Base-by-base conservation (phyloP, 345 rosid species). In the Raphanus raphanistrum region DNA sequence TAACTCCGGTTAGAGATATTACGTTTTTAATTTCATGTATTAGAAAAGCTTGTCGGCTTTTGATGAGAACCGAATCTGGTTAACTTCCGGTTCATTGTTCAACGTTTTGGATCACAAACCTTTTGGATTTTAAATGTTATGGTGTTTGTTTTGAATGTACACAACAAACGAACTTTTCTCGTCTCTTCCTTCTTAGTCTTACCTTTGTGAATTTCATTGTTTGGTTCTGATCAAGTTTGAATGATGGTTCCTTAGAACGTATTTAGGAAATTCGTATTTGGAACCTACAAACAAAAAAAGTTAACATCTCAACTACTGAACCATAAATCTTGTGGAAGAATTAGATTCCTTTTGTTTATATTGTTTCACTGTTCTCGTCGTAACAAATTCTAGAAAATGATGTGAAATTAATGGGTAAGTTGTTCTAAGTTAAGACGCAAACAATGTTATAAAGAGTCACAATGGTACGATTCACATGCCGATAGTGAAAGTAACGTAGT, bases 191-290 rank as follows among this genome's bases (percentile, higher is more conserved):
- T 21, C 21, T 21, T 21, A 21, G 21, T 45, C 76, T 80, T 77
- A 79, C 29, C 78, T 72, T 45, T 45, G 52, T 45, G 0, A 45
- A 45, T 45, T 45, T 45, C 52, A 12, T 12, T 73, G 52, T 35
- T 27, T 72, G 33, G 77, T 78, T 21, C 21, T 21, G 21, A 21
- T 21, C 21, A 21, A 21, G 21, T 17, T 94, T 78, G 94, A 85
- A 27, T 95, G 97, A 27, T 95, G 97, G 81, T 92, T 95, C 63
- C 97, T 88, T 80, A 90, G 79, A 41, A 90, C 97, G 72, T 21
- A 21, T 21, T 94, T 94, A 25, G 98, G 98, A 26, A 89, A 84
- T 69, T 92, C 97, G 66, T 94, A 94, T 74, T 88, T 94, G 62
- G 95, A 90, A 76, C 96, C 98, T 92, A 90, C 89, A 72, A 66